Base-by-base conservation (phyloP, 768 basidiomycete species). In the Kwoniella pini region DNA sequence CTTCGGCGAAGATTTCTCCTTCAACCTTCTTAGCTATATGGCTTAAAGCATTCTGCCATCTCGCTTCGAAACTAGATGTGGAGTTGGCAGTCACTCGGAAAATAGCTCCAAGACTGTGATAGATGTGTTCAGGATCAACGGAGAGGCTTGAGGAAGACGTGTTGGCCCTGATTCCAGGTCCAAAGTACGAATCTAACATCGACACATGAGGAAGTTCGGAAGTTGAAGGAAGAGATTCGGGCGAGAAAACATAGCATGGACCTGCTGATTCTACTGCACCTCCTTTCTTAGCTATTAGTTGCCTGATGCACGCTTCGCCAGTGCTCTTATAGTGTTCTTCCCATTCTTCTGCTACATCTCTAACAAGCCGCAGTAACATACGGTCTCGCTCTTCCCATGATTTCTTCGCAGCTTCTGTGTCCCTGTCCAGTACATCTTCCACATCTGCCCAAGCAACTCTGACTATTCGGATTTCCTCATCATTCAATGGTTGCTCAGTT, bases 371-470 rank as follows among this genome's bases (percentile, higher is more conserved):
- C 52, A 73, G 22, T 11, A 74, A 30, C 4, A 53, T 33, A 17
- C 57, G 30, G 50, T 74, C 72, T 22, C 59, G 43, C 48, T 65
- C 65, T 24, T 50, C 28, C 70, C 69, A 73, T 22, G 39, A 3
- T 22, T 33, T 19, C 26, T 51, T 53, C 7, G 22, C 50, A 10
- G 45, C 59, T 1, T 61, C 45, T 1, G 15, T 42, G 21, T 66
- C 67, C 15, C 60, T 45, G 45, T 74, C 72, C 22, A 74, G 57
- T 6, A 74, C 65, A 46, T 68, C 66, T 19, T 60, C 71, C 12
- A 75, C 73, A 57, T 69, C 71, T 28, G 69, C 55, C 74, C 74
- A 75, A 6, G 56, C 71, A 0, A 72, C 40, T 21, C 71, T 38
- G 56, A 71, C 27, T 3, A 75, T 30, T 15, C 55, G 10, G 9